phyloP scores from a whole-genome alignment of 2,329 filamentous ascomycete species.

The Colletotrichum sansevieriae region DNA sequence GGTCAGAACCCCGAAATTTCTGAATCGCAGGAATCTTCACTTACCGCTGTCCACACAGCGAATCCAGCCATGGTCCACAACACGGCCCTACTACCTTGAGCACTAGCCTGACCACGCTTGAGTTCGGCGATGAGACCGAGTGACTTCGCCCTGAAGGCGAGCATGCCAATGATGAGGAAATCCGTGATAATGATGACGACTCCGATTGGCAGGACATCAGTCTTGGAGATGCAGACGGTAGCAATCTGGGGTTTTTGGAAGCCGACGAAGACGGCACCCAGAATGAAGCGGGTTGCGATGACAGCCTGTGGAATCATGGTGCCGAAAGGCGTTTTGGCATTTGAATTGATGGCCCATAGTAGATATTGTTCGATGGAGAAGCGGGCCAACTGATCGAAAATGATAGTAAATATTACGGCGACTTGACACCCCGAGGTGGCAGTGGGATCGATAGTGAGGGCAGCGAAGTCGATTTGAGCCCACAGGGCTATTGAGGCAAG shows the following conservation, averaged over 20 bases:
- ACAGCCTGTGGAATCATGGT: conserved; percentile 60
- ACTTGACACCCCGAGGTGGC: conserved; percentile 63
- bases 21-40: conserved; percentile 46
- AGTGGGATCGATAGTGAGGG: conserved; percentile 60
- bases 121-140: conserved; percentile 51
- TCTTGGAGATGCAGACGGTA: conserved; percentile 64
- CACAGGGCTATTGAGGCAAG: conserved; percentile 65
- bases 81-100: conserved; percentile 55
- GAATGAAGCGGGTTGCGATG: conserved; percentile 61
- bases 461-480: conserved; percentile 65
- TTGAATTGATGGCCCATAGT: conserved; percentile 62
- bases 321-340: conserved; percentile 53
- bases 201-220: conserved; percentile 59
- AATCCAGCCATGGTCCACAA: conserved; percentile 58
- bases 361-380: conserved; percentile 67
- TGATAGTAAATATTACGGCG: conserved; percentile 63
- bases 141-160: conserved; percentile 58
- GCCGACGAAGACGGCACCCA: conserved; percentile 68
- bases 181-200: conserved; percentile 61
- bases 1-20: conserved; percentile 36
- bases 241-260: conserved; percentile 66
- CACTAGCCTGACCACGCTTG: conserved; percentile 46
- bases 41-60: conserved; percentile 67
- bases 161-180: conserved; percentile 56
- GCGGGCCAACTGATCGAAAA: conserved; percentile 70